Percentiles rank a stretch among this genome's conserved stretches.
phyloP scores from a whole-genome alignment of 805 yeast species.

The Ogataea neopini region DNA sequence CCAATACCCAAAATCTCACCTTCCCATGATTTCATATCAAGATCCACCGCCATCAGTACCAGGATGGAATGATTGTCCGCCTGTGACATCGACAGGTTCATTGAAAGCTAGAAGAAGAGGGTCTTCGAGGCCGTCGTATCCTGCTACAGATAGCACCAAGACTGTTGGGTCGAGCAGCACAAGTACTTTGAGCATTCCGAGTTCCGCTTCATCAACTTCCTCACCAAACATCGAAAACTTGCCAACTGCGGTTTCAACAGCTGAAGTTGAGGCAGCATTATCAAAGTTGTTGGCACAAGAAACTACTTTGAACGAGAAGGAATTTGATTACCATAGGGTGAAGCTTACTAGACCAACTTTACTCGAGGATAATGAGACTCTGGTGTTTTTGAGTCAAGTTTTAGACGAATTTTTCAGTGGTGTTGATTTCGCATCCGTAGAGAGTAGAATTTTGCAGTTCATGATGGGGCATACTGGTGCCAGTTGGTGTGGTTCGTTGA shows the following conservation, averaged over 20 bases:
- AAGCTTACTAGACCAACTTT: constrained; percentile 37
- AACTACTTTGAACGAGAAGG: constrained; percentile 41
- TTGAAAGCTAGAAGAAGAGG: constrained; percentile 2
- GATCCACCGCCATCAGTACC: constrained; percentile 26
- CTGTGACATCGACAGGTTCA: constrained; percentile 24
- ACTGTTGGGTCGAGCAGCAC: background rate
- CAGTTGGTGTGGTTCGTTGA: constrained; percentile 68
- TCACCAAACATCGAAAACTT: background rate
- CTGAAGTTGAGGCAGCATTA: constrained; percentile 20
- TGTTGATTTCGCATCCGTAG: constrained; percentile 23
- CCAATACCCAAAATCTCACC: background rate
- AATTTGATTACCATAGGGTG: constrained; percentile 43
- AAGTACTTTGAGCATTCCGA: background rate
- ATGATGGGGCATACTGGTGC: constrained; percentile 60
- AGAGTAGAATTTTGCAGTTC: constrained; percentile 45
- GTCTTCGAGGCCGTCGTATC: constrained; percentile 3
- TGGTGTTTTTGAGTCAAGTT: constrained; percentile 27
- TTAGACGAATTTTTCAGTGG: constrained; percentile 26
- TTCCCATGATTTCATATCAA: constrained; percentile 27
- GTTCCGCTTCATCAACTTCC: constrained; percentile 1
- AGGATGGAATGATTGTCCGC: constrained; percentile 69
- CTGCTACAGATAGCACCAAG: background rate
- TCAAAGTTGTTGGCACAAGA: constrained; percentile 28
- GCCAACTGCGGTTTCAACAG: background rate
- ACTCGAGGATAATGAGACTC: constrained; percentile 32